A percentile compares a stretch with the other conserved stretches of the same genome.
phyloP scores from a whole-genome alignment of 306 rosid genomes.

The Inga laurina region DNA sequence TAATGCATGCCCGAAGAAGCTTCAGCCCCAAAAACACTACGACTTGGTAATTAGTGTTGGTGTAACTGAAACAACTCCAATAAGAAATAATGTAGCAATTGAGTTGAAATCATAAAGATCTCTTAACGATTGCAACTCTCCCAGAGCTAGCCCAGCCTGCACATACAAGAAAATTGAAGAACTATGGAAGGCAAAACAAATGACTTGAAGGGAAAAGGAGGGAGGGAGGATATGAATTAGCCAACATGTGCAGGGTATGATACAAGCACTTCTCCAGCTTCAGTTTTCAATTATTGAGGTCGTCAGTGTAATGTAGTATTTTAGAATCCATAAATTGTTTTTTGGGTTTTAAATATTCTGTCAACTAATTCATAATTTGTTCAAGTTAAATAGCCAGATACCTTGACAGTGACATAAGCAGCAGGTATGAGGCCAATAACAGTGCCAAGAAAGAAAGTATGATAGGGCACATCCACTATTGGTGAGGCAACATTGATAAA shows the following conservation, averaged over 20 bases:
- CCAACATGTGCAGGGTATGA: constrained; percentile 2
- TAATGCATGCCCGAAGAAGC: constrained; percentile 26
- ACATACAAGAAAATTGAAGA: constrained; percentile 16
- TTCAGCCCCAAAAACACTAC: constrained; percentile 37
- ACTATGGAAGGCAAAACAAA: neutral
- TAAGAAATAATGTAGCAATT: constrained; percentile 81
- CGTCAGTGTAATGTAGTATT: neutral
- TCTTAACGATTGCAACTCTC: constrained; percentile 76
- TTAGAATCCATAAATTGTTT: neutral
- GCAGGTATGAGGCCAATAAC: constrained; percentile 90
- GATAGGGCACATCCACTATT: constrained; percentile 94
- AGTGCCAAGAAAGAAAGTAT: constrained; percentile 77
- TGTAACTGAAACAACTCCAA: constrained; percentile 77
- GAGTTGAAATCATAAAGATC: constrained; percentile 97
- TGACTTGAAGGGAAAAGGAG: neutral
- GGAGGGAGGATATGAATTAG: neutral
- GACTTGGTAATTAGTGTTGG: constrained; percentile 78
- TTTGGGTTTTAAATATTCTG: neutral
- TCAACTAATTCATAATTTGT: constrained; percentile 7
- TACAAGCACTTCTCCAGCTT: neutral
- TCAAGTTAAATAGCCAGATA: constrained; percentile 29
- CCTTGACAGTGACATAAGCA: constrained; percentile 94
- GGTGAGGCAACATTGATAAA: constrained; percentile 97
- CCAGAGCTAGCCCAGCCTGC: constrained; percentile 97
- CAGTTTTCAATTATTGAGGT: neutral